Percentiles rank a stretch among this genome's conserved stretches.
phyloP scores from a whole-genome alignment of 495 filamentous ascomycete genomes.

The Penicillium goetzii region DNA sequence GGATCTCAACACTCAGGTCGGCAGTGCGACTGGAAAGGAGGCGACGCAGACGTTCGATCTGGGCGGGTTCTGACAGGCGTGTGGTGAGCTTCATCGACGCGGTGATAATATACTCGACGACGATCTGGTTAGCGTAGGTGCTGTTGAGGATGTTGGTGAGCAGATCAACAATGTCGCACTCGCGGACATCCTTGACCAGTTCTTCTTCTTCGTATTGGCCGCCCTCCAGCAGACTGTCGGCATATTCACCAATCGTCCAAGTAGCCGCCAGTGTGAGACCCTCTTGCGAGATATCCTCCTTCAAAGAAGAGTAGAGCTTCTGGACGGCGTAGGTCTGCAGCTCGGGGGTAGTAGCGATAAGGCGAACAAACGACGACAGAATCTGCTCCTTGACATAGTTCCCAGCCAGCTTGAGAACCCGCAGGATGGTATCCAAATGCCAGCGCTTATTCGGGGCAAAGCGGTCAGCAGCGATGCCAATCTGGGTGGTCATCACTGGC shows the following conservation, averaged over 20 bases:
- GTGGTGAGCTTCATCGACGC: slow-evolving; percentile 95
- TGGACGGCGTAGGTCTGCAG: slow-evolving; percentile 95
- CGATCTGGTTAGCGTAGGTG: slow-evolving; percentile 84
- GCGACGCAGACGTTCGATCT: slow-evolving; percentile 81
- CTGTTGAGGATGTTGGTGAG: slow-evolving; percentile 91
- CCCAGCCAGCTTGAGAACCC: slow-evolving; percentile 92
- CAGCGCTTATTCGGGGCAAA: slow-evolving; percentile 96
- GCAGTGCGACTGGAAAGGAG: slow-evolving; percentile 74
- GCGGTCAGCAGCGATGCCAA: slow-evolving; percentile 93
- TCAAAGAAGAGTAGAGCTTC: slow-evolving; percentile 86
- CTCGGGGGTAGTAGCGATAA: slow-evolving; percentile 93
- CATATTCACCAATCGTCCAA: slow-evolving; percentile 99
- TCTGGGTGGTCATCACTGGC: slow-evolving; percentile 93
- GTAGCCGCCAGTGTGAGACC: slow-evolving; percentile 89
- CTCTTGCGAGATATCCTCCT: slow-evolving; percentile 96
- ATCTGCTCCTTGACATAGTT: slow-evolving; percentile 98
- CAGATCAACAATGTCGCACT: slow-evolving; percentile 87
- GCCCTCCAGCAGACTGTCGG: slow-evolving; percentile 81
- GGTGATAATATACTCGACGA: slow-evolving; percentile 93
- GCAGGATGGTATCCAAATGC: slow-evolving; percentile 96
- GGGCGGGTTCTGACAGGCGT: slow-evolving; percentile 76
- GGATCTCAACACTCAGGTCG: slow-evolving; percentile 90
- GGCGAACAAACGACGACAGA: slow-evolving; percentile 90
- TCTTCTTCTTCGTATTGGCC: slow-evolving; percentile 97
- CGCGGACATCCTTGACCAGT: slow-evolving; percentile 83